phyloP scores from a whole-genome alignment of 176 grass and related monocot species.

The Hyparrhenia diplandra region DNA sequence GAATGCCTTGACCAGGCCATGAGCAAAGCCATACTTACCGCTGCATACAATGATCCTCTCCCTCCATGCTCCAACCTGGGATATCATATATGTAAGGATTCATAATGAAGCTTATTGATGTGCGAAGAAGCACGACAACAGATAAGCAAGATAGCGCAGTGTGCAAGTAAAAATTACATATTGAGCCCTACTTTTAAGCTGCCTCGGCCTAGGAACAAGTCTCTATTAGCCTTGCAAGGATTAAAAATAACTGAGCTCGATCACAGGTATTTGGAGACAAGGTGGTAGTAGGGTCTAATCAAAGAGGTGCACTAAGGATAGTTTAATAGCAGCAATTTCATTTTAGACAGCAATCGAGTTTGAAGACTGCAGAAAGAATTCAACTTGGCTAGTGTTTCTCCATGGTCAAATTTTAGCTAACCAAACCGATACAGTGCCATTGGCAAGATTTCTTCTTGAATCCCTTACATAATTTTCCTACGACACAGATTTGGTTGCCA shows the following conservation, averaged over 20 bases:
- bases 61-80: conserved; percentile 92
- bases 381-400: not conserved
- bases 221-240: not conserved
- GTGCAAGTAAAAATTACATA: not conserved
- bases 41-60: conserved; percentile 86
- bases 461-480: not conserved
- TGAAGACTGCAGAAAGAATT: not conserved
- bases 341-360: not conserved
- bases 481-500: not conserved
- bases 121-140: not conserved
- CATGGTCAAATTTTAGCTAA: not conserved
- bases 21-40: conserved; percentile 60
- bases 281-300: not conserved
- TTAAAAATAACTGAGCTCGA: not conserved
- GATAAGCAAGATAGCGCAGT: not conserved
- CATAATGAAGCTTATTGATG: conserved; percentile 5
- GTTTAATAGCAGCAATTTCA: not conserved
- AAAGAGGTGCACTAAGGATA: not conserved
- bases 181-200: not conserved
- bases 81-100: conserved; percentile 3
- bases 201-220: not conserved
- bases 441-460: not conserved
- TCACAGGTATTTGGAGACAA: not conserved
- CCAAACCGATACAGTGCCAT: not conserved
- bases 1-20: conserved; percentile 78